Evolutionary conservation across 2,329 filamentous ascomycete species (phyloP).

Genomic region (Diaporthe amygdali): DNA sequence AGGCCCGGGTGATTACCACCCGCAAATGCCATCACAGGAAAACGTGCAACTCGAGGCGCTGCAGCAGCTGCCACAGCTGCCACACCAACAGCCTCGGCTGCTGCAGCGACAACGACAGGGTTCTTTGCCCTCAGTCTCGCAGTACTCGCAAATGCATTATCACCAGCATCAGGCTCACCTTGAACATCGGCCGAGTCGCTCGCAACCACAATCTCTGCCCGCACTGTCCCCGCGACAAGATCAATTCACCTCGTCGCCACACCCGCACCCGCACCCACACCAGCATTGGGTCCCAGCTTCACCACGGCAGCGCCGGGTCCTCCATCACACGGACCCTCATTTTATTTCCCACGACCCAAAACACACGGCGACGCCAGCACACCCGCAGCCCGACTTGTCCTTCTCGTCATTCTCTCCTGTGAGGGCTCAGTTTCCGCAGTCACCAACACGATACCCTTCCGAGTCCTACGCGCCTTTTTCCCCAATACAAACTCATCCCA

Average conservation of each 20-base stretch:
- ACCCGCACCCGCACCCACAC: neutral
- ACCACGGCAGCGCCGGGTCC: conserved; percentile 25
- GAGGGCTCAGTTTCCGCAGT: neutral
- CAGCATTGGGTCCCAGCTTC: conserved; percentile 16
- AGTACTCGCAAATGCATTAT: conserved; percentile 16
- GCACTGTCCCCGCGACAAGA: conserved; percentile 12
- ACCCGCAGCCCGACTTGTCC: neutral
- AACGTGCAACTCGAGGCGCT: neutral
- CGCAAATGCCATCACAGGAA: neutral
- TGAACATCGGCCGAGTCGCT: conserved; percentile 14
- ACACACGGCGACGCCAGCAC: conserved; percentile 14
- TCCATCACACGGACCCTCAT: conserved; percentile 26
- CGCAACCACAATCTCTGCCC: conserved; percentile 10
- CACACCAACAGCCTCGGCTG: neutral
- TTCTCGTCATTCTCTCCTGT: conserved; percentile 17
- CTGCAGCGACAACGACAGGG: conserved; percentile 16
- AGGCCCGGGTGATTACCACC: neutral
- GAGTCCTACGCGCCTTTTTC: neutral
- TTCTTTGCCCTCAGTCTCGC: conserved; percentile 21
- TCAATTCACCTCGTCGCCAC: conserved; percentile 5
- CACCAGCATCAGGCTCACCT: conserved; percentile 4
- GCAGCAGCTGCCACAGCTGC: neutral
- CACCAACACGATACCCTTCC: neutral
- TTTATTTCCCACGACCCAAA: conserved; percentile 24
- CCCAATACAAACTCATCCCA: neutral